Evolutionary conservation across 257 asterid species (phyloP).

Genomic region (Solanum medicagineum): DNA sequence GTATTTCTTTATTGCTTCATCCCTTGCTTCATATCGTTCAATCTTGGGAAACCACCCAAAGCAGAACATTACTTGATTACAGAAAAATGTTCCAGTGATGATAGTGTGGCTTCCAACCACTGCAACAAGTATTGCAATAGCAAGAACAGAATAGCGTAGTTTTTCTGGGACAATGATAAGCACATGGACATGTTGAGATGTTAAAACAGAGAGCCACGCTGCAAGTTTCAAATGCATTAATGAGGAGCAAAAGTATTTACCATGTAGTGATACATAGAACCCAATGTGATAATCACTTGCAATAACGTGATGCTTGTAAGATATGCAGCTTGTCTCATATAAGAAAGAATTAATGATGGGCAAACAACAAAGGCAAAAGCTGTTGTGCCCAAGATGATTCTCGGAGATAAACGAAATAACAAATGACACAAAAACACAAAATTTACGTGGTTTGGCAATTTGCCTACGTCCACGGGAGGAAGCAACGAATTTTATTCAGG

Average conservation of each 20-base stretch:
- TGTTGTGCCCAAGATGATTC: too few species aligned
- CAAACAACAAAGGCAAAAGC: conserved; percentile 83
- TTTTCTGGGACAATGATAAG: conserved; percentile 29
- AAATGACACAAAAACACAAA: too few species aligned
- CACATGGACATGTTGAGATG: background rate
- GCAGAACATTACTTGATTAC: conserved; percentile 93
- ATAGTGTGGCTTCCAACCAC: conserved; percentile 98
- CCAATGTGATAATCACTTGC: conserved; percentile 68
- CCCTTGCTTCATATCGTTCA: conserved; percentile 36
- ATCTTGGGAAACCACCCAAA: conserved; percentile 77
- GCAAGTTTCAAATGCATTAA: background rate
- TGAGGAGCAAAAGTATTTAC: conserved; percentile 12
- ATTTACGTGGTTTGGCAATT: too few species aligned
- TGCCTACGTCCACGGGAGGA: too few species aligned
- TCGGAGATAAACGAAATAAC: too few species aligned
- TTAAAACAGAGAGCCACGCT: background rate
- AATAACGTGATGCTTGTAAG: conserved; percentile 74
- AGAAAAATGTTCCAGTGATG: conserved; percentile 83
- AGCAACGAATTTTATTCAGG: too few species aligned
- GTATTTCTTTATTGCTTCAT: conserved; percentile 73
- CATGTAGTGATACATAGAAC: conserved; percentile 90
- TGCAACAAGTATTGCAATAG: conserved; percentile 92
- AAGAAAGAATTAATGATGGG: conserved; percentile 88
- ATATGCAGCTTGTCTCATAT: conserved; percentile 99
- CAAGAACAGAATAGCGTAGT: conserved; percentile 84